A percentile compares a stretch with the other conserved stretches of the same genome.
These are phyloP conservation scores for Calonectria montana DNA, from an alignment of 2,329 filamentous ascomycete genomes.

Conservation along the genomic window DNA sequence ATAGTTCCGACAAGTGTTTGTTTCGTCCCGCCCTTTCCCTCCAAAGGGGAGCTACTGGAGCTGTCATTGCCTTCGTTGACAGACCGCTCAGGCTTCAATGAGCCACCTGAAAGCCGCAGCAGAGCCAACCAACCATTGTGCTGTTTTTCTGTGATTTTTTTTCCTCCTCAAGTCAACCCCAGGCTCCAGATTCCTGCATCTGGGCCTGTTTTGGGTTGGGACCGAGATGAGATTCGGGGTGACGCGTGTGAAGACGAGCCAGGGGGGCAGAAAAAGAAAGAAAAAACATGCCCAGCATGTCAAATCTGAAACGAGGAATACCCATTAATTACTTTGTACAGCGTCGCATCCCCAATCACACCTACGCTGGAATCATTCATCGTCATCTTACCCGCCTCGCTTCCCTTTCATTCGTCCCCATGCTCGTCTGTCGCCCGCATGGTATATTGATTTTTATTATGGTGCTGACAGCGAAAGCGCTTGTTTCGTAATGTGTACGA, in stretches of 20 bases:
- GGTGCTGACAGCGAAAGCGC: constrained; percentile 31
- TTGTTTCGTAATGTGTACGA: constrained; percentile 34
- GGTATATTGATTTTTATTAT: background rate
- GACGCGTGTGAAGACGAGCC: constrained; percentile 29
- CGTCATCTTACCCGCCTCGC: constrained; percentile 24
- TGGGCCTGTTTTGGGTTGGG: constrained; percentile 8
- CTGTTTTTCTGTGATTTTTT: background rate
- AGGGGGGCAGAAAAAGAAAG: constrained; percentile 13
- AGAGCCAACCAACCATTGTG: constrained; percentile 14
- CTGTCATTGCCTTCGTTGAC: constrained; percentile 25
- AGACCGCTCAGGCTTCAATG: constrained; percentile 32
- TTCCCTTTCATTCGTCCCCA: constrained; percentile 20
- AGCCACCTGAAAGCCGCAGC: constrained; percentile 40
- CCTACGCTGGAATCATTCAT: background rate
- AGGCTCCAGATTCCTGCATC: constrained; percentile 7
- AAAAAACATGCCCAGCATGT: background rate
- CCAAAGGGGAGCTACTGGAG: background rate
- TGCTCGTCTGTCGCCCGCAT: background rate
- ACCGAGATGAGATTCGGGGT: constrained; percentile 28
- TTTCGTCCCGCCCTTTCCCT: background rate
- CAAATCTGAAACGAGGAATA: constrained; percentile 9
- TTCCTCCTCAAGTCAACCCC: constrained; percentile 14
- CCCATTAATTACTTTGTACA: constrained; percentile 8
- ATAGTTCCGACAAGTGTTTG: constrained; percentile 3
- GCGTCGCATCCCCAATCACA: constrained; percentile 4